These are phyloP conservation scores for Alternaria alternata DNA, from an alignment of 2,329 filamentous ascomycete species.

Conservation along the genomic window DNA sequence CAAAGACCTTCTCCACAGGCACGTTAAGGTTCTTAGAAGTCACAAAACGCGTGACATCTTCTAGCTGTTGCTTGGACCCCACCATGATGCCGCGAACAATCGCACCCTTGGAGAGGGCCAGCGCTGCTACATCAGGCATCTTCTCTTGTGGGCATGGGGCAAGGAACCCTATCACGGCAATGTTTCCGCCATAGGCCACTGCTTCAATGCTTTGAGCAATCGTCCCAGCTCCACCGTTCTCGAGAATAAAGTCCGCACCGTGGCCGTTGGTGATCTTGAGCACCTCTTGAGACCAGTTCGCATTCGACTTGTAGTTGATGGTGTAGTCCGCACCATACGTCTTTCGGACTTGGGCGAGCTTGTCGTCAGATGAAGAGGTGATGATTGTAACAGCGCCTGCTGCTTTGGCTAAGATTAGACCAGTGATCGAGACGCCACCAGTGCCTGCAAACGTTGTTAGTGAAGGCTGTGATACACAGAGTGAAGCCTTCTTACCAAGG, in stretches of 20 bases:
- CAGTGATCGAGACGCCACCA: slow-evolving; percentile 50
- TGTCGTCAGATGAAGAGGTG: slow-evolving; percentile 61
- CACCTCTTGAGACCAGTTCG: slow-evolving; percentile 58
- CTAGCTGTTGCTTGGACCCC: slow-evolving; percentile 63
- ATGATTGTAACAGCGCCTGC: slow-evolving; percentile 57
- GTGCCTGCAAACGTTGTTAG: slow-evolving; percentile 35
- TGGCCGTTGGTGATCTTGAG: slow-evolving; percentile 53
- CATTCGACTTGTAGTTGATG: slow-evolving; percentile 60
- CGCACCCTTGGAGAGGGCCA: slow-evolving; percentile 40
- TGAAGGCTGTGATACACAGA: neutral
- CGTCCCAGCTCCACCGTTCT: slow-evolving; percentile 49
- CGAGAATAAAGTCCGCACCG: slow-evolving; percentile 56
- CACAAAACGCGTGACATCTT: slow-evolving; percentile 46
- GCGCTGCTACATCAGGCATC: slow-evolving; percentile 44
- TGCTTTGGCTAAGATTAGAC: slow-evolving; percentile 43
- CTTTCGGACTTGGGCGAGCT: slow-evolving; percentile 55
- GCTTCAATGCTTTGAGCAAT: slow-evolving; percentile 56
- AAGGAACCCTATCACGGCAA: slow-evolving; percentile 57
- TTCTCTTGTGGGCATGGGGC: slow-evolving; percentile 29
- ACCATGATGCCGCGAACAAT: slow-evolving; percentile 62
- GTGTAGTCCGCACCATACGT: slow-evolving; percentile 54
- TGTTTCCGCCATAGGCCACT: slow-evolving; percentile 56
- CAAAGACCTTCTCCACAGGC: slow-evolving; percentile 44
- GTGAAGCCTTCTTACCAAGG: slow-evolving; percentile 13
- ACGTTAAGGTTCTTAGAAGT: slow-evolving; percentile 36